Evolutionary conservation across 164 flowering plant genomes (phyloP).

Genomic region (Tetrastigma voinierianum): DNA sequence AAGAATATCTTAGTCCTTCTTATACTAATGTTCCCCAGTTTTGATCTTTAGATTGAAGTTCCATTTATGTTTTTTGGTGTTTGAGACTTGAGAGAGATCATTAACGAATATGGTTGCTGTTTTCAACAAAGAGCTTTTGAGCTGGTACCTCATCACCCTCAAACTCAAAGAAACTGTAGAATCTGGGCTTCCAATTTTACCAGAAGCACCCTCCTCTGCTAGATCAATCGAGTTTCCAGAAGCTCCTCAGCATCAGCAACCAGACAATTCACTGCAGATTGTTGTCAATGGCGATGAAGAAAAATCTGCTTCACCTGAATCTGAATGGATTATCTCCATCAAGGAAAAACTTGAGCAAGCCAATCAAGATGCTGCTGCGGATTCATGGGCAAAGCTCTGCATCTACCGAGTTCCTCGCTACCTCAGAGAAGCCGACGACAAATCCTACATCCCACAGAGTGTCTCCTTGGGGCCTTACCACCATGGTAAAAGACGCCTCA

Average conservation of each 20-base stretch:
- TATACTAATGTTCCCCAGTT: no score
- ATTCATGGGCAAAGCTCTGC: slow-evolving; percentile 51
- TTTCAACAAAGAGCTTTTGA: slow-evolving; percentile 65
- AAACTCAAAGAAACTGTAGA: slow-evolving; percentile 63
- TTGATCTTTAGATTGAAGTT: no score
- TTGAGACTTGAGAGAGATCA: background rate
- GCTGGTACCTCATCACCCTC: slow-evolving; percentile 68
- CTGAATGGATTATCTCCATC: slow-evolving; percentile 71
- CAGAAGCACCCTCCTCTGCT: slow-evolving; percentile 2
- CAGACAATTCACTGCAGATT: slow-evolving; percentile 20
- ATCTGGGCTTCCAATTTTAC: slow-evolving; percentile 22
- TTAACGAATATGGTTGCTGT: slow-evolving; percentile 56
- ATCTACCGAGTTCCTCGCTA: slow-evolving; percentile 53
- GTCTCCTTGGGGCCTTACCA: slow-evolving; percentile 78
- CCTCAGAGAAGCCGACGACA: slow-evolving; percentile 48
- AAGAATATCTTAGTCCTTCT: no score
- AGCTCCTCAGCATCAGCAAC: slow-evolving; percentile 16
- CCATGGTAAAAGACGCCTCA: slow-evolving; percentile 41
- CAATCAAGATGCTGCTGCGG: slow-evolving; percentile 48
- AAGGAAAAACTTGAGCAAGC: slow-evolving; percentile 67
- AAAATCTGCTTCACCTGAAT: slow-evolving; percentile 21
- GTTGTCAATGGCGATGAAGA: slow-evolving; percentile 12
- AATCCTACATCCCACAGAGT: slow-evolving; percentile 62
- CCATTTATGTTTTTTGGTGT: no score
- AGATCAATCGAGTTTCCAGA: slow-evolving; percentile 20